These are phyloP conservation scores for Noccaea caerulescens DNA, from an alignment of 345 rosid species.

Conservation along the genomic window DNA sequence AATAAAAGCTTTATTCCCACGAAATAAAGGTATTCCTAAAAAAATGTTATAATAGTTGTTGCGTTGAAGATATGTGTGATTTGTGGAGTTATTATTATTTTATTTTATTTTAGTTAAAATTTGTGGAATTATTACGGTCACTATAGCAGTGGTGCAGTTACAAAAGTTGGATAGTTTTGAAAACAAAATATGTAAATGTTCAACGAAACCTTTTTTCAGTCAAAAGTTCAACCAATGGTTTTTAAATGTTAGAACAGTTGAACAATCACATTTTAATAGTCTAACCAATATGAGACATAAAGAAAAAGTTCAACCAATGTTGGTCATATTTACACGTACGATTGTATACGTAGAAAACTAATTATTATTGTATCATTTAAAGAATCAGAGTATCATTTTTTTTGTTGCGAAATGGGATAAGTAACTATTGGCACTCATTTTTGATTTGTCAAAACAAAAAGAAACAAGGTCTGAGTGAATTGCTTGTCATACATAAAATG, in stretches of 20 bases:
- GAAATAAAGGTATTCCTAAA: neutral
- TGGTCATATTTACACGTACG: neutral
- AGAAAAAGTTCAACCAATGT: slow-evolving; percentile 1
- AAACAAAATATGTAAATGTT: neutral
- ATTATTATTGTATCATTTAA: too few relatives aligned
- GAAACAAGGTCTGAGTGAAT: too few relatives aligned
- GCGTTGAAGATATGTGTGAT: neutral
- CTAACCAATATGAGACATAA: slow-evolving; percentile 19
- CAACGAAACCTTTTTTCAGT: neutral
- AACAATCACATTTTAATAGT: neutral
- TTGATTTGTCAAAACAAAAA: too few relatives aligned
- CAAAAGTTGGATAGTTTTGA: neutral
- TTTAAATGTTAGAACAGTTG: slow-evolving; percentile 19
- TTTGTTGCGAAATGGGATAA: too few relatives aligned
- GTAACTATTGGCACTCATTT: too few relatives aligned
- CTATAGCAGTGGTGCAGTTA: neutral
- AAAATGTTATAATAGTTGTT: neutral
- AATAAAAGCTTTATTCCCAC: slow-evolving; percentile 17
- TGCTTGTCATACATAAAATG: too few relatives aligned
- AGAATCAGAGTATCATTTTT: too few relatives aligned
- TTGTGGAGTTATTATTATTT: neutral
- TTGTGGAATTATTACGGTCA: neutral
- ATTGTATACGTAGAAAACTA: too few relatives aligned
- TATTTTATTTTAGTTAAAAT: neutral
- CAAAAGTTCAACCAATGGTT: neutral